Base-by-base conservation (phyloP, 116 monocot genomes). In the Papilionanthe hybrid region DNA sequence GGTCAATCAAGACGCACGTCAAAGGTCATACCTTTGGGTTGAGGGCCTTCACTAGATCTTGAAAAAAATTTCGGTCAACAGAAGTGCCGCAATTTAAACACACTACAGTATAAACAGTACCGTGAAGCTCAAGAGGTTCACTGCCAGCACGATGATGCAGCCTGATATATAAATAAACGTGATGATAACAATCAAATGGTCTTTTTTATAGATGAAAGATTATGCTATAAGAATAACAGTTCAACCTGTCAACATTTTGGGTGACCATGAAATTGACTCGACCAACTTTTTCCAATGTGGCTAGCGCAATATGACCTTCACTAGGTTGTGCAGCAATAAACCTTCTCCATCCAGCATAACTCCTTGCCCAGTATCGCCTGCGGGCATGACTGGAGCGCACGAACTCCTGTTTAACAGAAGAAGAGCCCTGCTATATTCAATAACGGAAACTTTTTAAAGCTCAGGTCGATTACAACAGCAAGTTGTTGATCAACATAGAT, bases 271-370 rank as follows among this genome's bases (percentile, higher is more conserved):
- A 89, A 87, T 86, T 75, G 56, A 98, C 76, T 56, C 91, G 86
- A 75, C 94, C 94, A 77, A 81, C 80, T 82, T 86, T 94, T 85
- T 98, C 98, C 77, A 98, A 85, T 28, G 93, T 86, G 77, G 91
- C 84, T 47, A 98, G 83, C 42, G 90, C 82, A 75, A 37, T 72
- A 77, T 98, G 94, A 75, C 88, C 89, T 72, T 94, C 79, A 90
- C 86, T 93, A 37, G 98, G 98, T 50, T 98, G 84, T 69, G 91
- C 94, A 79, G 86, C 80, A 75, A 81, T 87, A 75, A 98, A 98
- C 80, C 92, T 94, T 85, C 88, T 93, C 98, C 98, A 98, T 77
- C 98, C 98, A 84, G 94, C 98, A 93, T 91, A 98, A 88, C 98
- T 98, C 82, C 98, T 90, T 69, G 98, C 93, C 98, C 98, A 98